Evolutionary conservation across 1,284 basidiomycete species (phyloP), one percentile per base, ranked within the genome.

Genomic region (Phenoliferia sp.): DNA sequence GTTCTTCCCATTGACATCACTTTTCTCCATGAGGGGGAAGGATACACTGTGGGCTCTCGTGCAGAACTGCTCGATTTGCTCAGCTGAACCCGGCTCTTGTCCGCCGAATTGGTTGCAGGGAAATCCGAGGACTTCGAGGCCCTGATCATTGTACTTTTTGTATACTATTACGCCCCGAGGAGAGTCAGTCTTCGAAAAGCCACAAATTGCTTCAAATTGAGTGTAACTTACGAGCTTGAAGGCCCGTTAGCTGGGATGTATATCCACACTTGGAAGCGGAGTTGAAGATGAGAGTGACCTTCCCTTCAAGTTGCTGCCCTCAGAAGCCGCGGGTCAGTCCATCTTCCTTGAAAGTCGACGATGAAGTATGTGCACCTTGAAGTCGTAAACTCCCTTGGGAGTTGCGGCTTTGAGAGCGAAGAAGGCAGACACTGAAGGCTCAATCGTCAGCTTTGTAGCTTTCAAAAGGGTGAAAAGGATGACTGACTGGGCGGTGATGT

Each of bases 201-300:
- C n/a, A n/a, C n/a, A n/a, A n/a, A n/a, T n/a, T 22, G 32, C 26
- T 1, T 44, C 19, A 17, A 26, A 7, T 19, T 17, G 19, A 3
- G 15, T 22, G 7, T 3, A 28, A 32, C 12, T 54, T 34, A 55
- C 26, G 33, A 62, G 9, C 33, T 17, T 59, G 9, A 3, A 55
- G 12, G 12, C 50, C 32, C 54, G 56, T 52, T 29, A 58, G 64
- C 55, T 70, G 67, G 29, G 64, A 58, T 3, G 73, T 72, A 65
- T 73, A 73, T 4, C 73, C 73, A 36, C 73, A 76, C 74, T 83
- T 81, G 67, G 80, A 81, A 3, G 84, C 84, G 3, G 81, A 83
- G 78, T 84, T 84, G 73, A 84, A 80, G 70, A 84, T 80, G 56
- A 85, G 76, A 31, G 83, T 81, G 62, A 81, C 80, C 74, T 85